Evolutionary conservation across 768 basidiomycete species (phyloP), one percentile per base, ranked within the genome.

Genomic region (Auricularia sp.): DNA sequence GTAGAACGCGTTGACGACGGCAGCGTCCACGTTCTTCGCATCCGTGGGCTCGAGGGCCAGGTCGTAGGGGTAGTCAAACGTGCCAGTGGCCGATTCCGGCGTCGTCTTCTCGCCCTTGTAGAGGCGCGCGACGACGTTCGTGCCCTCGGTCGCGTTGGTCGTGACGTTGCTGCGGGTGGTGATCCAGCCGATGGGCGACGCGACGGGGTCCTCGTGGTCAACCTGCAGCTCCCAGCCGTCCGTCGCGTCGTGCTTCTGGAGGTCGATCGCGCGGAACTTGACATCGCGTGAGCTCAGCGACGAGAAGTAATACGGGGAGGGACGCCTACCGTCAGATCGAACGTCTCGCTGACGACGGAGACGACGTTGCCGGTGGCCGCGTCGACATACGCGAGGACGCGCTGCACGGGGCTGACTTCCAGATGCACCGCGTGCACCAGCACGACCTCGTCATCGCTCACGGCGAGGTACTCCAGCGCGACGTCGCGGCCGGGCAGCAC

Each of bases 361-460:
- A 83, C 70, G 42, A 86, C 69, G 36, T 81, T 79, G n/a, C 81
- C 81, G 18, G 79, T 74, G 65, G 81, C 80, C 4, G 82, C 84
- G 67, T 86, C 84, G 54, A 86, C 79, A 65, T 82, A 83, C 0
- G 82, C 84, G 77, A 80, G 81, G 82, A 86, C 7, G 79, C 75
- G 45, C 81, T 73, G 24, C 73, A 66, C 65, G 72, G 70, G 61
- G 56, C 74, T 69, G 70, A 80, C 78, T 70, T 78, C 74, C 63
- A 81, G 75, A 68, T 79, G 78, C 37, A 80, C 69, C 61, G 74
- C 71, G 69, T 81, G 77, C 2, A 77, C 73, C 6, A 83, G 76
- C 14, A 70, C 75, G 29, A 71, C 75, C 2, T 75, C 72, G 36
- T 76, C 77, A 66, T 80, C 78, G 1, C 75, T 69, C 63, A 73